Base-by-base conservation (phyloP, 495 filamentous ascomycete genomes). In the Copromyces sp. region DNA sequence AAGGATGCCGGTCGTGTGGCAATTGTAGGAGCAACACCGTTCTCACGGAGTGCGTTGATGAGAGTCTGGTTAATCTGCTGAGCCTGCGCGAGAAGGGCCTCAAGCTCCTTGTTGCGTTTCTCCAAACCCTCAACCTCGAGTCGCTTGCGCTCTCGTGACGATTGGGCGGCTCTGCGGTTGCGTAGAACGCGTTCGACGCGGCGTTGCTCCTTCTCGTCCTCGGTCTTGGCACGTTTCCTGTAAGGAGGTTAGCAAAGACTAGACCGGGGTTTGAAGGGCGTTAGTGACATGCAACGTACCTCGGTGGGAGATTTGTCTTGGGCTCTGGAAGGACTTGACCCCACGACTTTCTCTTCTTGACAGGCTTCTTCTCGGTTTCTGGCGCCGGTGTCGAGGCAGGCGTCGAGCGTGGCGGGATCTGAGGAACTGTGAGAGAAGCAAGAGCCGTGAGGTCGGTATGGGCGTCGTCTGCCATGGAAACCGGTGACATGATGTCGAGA, bases 271-370 rank as follows among this genome's bases (percentile, higher is more conserved):
- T 6, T 29, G 24, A 14, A 69, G n/a, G 42, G 68, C 17, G 40
- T 17, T 7, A 53, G 39, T 41, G 40, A 39, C 71, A 80, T 87
- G 79, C 35, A 68, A n/a, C 75, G 59, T 91, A 95, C 93, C 95
- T 90, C 72, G 95, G 95, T 75, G 95, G 95, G 38, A 99, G 88
- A 77, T 96, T 97, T 47, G 95, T 99, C 87, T 95, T 99, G 29
- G 95, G 95, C 77, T 93, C 93, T 35, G 95, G 95, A 65, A 99
- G 90, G 83, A 96, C 92, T 83, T 99, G 95, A 75, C 95, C 95
- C 95, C 95, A 99, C 73, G 95, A 97, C 86, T 98, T 99, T 81
- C 95, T 87, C 88, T 99, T 99, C 90, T 98, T 98, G 47, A 86
- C 82, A 3, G 90, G 89, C 85, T 93, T 96, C 87, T 91, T 94